Conservation (phyloP, 306 rosid genomes). For the Glycyrrhiza uralensis region DNA sequence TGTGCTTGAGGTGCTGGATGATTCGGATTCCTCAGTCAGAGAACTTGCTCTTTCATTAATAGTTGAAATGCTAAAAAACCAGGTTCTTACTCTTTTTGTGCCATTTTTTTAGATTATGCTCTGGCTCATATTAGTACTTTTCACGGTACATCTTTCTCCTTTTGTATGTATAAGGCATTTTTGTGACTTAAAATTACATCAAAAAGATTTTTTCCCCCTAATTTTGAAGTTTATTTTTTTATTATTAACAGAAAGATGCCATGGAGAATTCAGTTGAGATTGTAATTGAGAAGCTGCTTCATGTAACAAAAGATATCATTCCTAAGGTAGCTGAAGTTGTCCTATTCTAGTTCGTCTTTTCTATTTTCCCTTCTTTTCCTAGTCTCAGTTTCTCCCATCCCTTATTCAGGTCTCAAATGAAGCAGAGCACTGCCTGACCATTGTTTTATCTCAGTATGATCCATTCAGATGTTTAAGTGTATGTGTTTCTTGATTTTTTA, state of each 20-base stretch:
- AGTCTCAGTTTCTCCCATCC: constrained; percentile 24
- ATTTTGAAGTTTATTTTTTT: neutral
- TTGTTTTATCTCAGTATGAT: constrained; percentile 80
- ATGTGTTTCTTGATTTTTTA: constrained; percentile 33
- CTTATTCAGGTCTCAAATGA: constrained; percentile 78
- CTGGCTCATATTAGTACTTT: neutral
- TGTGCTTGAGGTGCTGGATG: constrained; percentile 93
- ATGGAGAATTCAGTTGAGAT: constrained; percentile 97
- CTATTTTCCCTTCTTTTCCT: constrained; percentile 8
- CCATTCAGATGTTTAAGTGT: constrained; percentile 96
- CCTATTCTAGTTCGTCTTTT: constrained; percentile 3
- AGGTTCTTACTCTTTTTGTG: constrained; percentile 43
- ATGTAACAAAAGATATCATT: constrained; percentile 68
- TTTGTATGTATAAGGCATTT: neutral
- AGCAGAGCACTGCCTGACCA: constrained; percentile 91
- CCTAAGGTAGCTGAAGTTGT: constrained; percentile 57
- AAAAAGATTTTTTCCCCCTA: neutral
- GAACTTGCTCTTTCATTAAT: constrained; percentile 78
- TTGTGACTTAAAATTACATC: neutral
- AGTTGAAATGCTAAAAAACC: constrained; percentile 81
- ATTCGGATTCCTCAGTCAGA: constrained; percentile 76
- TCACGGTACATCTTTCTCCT: neutral
- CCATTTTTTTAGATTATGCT: neutral
- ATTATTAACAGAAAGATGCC: constrained; percentile 60
- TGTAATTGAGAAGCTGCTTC: constrained; percentile 95